Evolutionary conservation across 192 early-diverging fungal genomes (phyloP), one percentile per base, ranked within the genome.

Genomic region (Entomortierella chlamydospora): DNA sequence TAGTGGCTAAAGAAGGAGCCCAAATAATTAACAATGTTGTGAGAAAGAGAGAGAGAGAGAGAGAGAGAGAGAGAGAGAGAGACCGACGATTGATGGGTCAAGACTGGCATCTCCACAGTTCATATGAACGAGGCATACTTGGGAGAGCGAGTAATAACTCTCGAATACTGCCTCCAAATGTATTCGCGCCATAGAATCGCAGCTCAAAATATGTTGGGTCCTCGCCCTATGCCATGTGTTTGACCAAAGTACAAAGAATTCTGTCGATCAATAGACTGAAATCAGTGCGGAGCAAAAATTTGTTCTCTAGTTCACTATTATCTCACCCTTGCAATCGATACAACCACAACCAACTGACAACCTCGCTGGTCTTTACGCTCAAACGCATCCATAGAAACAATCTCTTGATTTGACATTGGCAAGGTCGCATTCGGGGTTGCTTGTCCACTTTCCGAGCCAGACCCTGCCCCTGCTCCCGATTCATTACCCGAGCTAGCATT

Each of bases 301-400:
- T 47, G 2, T 26, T 54, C 2, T 26, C 26, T 23, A 17, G 23
- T 8, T 37, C 34, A n/a, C n/a, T n/a, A 37, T 37, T 11, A 20
- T 41, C 42, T 34, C 65, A 79, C 76, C 52, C 59, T 79, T 2
- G 76, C 76, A 33, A 79, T 61, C 0, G 76, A 64, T 2, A 66
- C 68, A 9, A 64, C 30, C 28, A 79, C 18, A 0, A 79, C 31
- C 62, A 79, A 49, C 30, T 79, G 76, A 47, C 76, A 79, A 5
- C 76, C 76, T 1, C 76, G 76, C 22, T 50, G 57, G 25, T 70
- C 76, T 15, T 70, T 70, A 4, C 76, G 76, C 33, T 70, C 76
- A 57, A 70, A 79, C 1, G 76, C 76, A 30, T 79, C 76, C 51
- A 79, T 61, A 15, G 76, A 79, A 9, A 79, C 63, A 61, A 79